Base-by-base conservation (phyloP, 805 yeast species). In the Cyberlindnera mycetangii region DNA sequence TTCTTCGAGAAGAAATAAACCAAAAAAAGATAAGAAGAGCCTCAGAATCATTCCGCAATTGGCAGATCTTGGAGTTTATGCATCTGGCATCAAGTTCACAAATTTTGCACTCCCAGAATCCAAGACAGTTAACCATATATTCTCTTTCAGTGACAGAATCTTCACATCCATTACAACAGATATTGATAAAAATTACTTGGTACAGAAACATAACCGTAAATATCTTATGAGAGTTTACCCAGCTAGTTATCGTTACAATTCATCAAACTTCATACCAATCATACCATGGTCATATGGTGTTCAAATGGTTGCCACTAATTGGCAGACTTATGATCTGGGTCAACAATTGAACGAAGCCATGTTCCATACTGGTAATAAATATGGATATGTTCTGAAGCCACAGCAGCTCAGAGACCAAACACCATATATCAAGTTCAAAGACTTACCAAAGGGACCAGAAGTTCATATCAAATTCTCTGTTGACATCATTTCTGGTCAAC, bases 221-320 rank as follows among this genome's bases (percentile, higher is more conserved):
- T 87, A 73, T 57, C 60, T 92, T 42, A 82, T 88, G 84, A 72
- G 99, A 41, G 78, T 89, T 0, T 93, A 93, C 59, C 99, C 99
- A 0, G 82, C 95, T 1, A 81, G 81, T 7, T 75, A 81, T 45
- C 67, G 97, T 32, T 74, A 86, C 50, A 82, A 72, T 41, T 89
- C 97, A 1, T 74, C 86, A 3, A 93, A 93, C 58, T 90, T 88
- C 59, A 76, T 75, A 35, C 98, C 99, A 0, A 64, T 87, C 2
- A 62, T 64, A 1, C 89, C 79, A 58, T 93, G 99, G 99, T 72
- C 72, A 39, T 69, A 75, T 37, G 99, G 99, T 1, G 83, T 76
- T 10, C 99, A 93, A 59, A 79, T 93, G 89, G 98, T 87, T 5
- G 98, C 99, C 0, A 83, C 96, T 0, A 93, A 92, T 60, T 92